A percentile compares a stretch with the other conserved stretches of the same genome.
These are phyloP conservation scores for Sorghum bicolor DNA, from an alignment of 176 grass and related monocot genomes.

Conservation along the genomic window DNA sequence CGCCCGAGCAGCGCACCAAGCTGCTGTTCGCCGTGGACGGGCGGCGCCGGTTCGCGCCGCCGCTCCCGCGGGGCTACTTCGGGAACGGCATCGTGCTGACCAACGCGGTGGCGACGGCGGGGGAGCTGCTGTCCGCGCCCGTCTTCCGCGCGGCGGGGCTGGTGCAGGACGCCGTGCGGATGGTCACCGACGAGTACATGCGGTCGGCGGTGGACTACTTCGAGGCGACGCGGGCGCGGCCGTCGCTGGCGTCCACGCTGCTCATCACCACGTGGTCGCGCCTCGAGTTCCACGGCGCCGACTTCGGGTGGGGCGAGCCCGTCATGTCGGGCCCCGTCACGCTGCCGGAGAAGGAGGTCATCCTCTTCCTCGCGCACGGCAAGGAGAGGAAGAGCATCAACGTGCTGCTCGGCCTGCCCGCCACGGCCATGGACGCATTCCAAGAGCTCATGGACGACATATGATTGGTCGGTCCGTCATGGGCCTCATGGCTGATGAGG, in stretches of 20 bases:
- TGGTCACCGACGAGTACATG: slow-evolving; percentile 91
- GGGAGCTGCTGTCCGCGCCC: slow-evolving; percentile 49
- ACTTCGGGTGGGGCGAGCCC: slow-evolving; percentile 89
- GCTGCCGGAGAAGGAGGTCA: slow-evolving; percentile 91
- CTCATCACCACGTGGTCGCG: slow-evolving; percentile 91
- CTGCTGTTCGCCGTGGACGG: slow-evolving; percentile 95
- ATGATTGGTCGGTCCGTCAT: background rate
- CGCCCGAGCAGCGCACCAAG: slow-evolving; percentile 68
- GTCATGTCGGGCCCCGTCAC: slow-evolving; percentile 73
- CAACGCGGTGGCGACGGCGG: slow-evolving; percentile 50
- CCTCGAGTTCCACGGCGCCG: slow-evolving; percentile 70
- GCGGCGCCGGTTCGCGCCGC: slow-evolving; percentile 51
- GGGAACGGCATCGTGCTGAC: slow-evolving; percentile 89
- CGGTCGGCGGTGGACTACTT: slow-evolving; percentile 91
- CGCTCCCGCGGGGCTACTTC: slow-evolving; percentile 68
- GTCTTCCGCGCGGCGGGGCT: slow-evolving; percentile 47
- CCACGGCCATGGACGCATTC: slow-evolving; percentile 73
- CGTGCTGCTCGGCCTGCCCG: slow-evolving; percentile 84
- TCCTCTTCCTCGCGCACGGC: slow-evolving; percentile 83
- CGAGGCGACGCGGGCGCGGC: slow-evolving; percentile 70
- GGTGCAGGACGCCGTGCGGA: slow-evolving; percentile 61
- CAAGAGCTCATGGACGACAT: slow-evolving; percentile 81
- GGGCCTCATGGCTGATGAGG: background rate
- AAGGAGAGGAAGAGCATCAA: slow-evolving; percentile 85
- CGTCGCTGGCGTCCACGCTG: slow-evolving; percentile 79